phyloP scores from a whole-genome alignment of 2,329 filamentous ascomycete genomes.

The Botrytis hyacinthi region DNA sequence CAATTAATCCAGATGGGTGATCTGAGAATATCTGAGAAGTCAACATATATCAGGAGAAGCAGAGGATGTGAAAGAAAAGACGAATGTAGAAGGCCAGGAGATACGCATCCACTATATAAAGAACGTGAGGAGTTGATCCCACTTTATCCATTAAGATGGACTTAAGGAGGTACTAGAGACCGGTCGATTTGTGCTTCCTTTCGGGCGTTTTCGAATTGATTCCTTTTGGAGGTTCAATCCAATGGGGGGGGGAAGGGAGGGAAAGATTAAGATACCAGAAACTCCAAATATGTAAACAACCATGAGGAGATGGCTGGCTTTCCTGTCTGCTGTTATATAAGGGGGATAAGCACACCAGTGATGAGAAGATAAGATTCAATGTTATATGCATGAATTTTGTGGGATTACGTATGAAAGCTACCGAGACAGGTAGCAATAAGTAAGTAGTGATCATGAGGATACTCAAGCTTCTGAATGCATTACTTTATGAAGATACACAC shows the following conservation, averaged over 20 bases:
- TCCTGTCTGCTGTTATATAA: not conserved
- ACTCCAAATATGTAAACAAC: not conserved
- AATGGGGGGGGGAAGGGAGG: not conserved
- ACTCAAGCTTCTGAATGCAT: not conserved
- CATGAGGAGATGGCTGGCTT: not conserved
- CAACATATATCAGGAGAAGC: not conserved
- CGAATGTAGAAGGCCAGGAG: not conserved
- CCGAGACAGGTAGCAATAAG: not conserved
- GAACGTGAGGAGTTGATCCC: not conserved
- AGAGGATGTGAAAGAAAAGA: not conserved
- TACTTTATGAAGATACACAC: not conserved
- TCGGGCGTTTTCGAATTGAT: not conserved
- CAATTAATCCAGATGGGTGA: not conserved
- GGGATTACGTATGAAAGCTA: not conserved
- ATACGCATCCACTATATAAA: not conserved
- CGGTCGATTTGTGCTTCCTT: not conserved
- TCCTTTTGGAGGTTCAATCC: not conserved
- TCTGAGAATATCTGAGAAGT: not conserved
- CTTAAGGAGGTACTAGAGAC: not conserved
- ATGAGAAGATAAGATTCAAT: not conserved
- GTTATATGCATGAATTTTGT: not conserved
- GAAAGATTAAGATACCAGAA: not conserved
- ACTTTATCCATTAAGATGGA: not conserved
- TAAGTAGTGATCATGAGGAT: not conserved
- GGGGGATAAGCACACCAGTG: too few species aligned